Conservation (phyloP, 2,329 filamentous ascomycete genomes). For the Aquanectria penicillioides region DNA sequence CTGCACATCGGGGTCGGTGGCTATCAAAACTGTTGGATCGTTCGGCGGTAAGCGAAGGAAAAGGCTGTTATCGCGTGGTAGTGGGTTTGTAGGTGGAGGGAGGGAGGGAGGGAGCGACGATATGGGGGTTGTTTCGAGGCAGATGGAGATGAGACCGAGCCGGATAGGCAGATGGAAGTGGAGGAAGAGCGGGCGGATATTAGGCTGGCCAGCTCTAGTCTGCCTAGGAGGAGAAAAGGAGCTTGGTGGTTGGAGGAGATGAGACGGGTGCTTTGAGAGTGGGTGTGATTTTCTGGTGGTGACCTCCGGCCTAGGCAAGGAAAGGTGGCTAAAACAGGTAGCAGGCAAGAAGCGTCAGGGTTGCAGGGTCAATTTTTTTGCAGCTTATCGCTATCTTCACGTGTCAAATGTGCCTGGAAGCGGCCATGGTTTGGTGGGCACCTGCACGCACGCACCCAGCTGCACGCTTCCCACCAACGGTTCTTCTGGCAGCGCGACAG, state of each 20-base stretch:
- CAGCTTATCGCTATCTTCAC: conserved; percentile 45
- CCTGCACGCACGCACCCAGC: too few species aligned
- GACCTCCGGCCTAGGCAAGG: conserved; percentile 38
- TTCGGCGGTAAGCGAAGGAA: conserved; percentile 3
- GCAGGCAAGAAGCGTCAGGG: conserved; percentile 10
- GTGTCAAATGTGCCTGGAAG: conserved; percentile 26
- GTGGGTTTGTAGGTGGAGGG: conserved; percentile 10
- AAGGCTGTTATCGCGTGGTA: conserved; percentile 14
- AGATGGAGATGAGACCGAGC: conserved; percentile 3
- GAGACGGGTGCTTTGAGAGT: conserved; percentile 9
- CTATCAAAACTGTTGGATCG: conserved; percentile 10
- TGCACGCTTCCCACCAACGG: conserved; percentile 4
- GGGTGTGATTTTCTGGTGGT: conserved; percentile 30
- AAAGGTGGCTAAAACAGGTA: conserved; percentile 43
- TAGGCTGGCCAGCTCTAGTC: conserved; percentile 15
- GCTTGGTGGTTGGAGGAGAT: conserved; percentile 11
- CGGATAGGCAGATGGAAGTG: conserved; percentile 4
- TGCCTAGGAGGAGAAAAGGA: conserved; percentile 11
- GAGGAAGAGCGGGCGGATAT: conserved; percentile 4
- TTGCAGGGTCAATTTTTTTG: conserved; percentile 33
- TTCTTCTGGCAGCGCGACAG: conserved; percentile 2
- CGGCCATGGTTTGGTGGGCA: too few species aligned
- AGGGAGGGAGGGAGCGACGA: not conserved
- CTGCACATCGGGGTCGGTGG: conserved; percentile 34
- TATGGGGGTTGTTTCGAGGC: not conserved